A percentile compares a stretch with the other conserved stretches of the same genome.
These are phyloP conservation scores for Amanita jacksonii DNA, from an alignment of 768 basidiomycete species.

Conservation along the genomic window DNA sequence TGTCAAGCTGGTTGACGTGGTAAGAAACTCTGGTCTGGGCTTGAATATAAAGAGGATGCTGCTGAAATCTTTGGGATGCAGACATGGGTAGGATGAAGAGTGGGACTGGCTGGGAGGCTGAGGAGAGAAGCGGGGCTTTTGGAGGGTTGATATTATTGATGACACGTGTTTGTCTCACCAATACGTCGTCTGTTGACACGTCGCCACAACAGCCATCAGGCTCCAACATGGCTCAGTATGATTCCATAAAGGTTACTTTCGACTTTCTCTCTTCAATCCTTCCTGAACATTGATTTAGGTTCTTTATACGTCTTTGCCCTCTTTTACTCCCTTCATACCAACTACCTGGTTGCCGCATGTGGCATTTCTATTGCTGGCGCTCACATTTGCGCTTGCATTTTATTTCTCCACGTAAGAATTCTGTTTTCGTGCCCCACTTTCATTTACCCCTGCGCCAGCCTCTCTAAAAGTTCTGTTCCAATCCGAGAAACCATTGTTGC, in stretches of 20 bases:
- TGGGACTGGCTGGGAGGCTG: slow-evolving; percentile 14
- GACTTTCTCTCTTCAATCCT: slow-evolving; percentile 1
- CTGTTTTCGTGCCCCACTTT: slow-evolving; percentile 6
- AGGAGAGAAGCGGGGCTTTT: slow-evolving; percentile 16
- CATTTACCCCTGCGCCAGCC: slow-evolving; percentile 32
- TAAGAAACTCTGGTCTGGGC: slow-evolving; percentile 74
- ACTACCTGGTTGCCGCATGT: slow-evolving; percentile 61
- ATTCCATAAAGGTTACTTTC: slow-evolving; percentile 38
- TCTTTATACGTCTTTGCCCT: slow-evolving; percentile 54
- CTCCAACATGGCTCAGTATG: slow-evolving; percentile 46
- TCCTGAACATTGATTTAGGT: slow-evolving; percentile 26
- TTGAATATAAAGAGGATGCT: slow-evolving; percentile 81
- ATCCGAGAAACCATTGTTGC: slow-evolving; percentile 64
- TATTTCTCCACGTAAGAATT: slow-evolving; percentile 76
- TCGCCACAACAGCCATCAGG: slow-evolving; percentile 14
- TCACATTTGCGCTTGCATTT: slow-evolving; percentile 81
- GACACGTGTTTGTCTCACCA: slow-evolving; percentile 57
- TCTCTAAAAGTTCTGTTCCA: slow-evolving; percentile 60
- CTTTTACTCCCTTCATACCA: slow-evolving; percentile 67
- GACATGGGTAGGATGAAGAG: slow-evolving; percentile 46
- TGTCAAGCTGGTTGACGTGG: slow-evolving; percentile 88
- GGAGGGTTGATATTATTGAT: slow-evolving; percentile 42
- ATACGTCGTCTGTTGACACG: slow-evolving; percentile 29
- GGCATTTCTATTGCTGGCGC: slow-evolving; percentile 60
- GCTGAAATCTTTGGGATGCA: slow-evolving; percentile 72